These are phyloP conservation scores for Podila epicladia DNA, from an alignment of 192 early-diverging fungal genomes.

Conservation along the genomic window DNA sequence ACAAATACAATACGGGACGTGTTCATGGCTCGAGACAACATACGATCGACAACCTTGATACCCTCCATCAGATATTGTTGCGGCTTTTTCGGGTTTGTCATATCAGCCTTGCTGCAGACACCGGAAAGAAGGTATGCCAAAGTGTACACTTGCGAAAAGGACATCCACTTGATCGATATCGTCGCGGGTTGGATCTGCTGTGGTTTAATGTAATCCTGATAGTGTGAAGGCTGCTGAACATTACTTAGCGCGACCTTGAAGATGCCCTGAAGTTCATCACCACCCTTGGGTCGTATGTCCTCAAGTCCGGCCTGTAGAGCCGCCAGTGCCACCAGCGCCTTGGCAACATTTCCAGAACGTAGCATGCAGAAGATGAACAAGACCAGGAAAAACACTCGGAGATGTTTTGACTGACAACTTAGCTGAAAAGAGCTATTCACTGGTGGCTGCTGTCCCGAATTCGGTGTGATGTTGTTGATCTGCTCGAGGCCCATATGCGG, in stretches of 20 bases:
- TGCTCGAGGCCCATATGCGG: slow-evolving; percentile 28
- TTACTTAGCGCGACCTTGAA: slow-evolving; percentile 23
- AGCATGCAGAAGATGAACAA: slow-evolving; percentile 40
- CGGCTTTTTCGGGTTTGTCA: slow-evolving; percentile 40
- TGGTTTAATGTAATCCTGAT: neutral
- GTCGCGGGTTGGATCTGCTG: neutral
- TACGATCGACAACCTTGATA: slow-evolving; percentile 49
- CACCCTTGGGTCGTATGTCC: slow-evolving; percentile 22
- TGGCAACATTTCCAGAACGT: slow-evolving; percentile 20
- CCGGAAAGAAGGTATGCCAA: slow-evolving; percentile 49
- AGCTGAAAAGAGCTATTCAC: neutral
- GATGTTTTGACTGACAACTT: slow-evolving; percentile 25
- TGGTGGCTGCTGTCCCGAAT: neutral
- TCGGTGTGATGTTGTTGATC: neutral
- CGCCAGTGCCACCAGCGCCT: slow-evolving; percentile 18
- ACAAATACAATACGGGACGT: neutral
- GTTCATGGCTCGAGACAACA: neutral
- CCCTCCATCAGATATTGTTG: slow-evolving; percentile 40
- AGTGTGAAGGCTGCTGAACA: neutral
- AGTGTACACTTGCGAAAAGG: slow-evolving; percentile 50
- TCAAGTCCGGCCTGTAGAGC: slow-evolving; percentile 23
- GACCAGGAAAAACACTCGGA: slow-evolving; percentile 38
- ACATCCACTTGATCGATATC: slow-evolving; percentile 45
- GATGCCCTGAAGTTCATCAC: slow-evolving; percentile 28
- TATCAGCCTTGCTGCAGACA: slow-evolving; percentile 50